A percentile compares a stretch with the other conserved stretches of the same genome.
Evolutionary conservation across 2,329 filamentous ascomycete genomes (phyloP).

Genomic region (Exophiala spinifera): DNA sequence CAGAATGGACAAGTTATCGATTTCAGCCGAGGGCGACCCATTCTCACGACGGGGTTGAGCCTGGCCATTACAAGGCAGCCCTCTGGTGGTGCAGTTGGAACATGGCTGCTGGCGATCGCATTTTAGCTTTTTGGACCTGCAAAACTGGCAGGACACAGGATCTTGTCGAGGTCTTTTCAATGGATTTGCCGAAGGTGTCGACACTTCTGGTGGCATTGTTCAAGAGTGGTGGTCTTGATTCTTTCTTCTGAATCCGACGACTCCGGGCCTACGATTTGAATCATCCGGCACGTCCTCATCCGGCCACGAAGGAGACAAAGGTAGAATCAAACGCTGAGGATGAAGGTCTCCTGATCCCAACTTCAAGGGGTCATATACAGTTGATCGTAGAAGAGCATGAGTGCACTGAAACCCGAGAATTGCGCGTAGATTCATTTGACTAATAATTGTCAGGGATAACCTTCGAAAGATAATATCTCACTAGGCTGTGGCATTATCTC

Average conservation of each 20-base stretch:
- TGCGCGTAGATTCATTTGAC: too few species aligned
- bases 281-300: too few species aligned
- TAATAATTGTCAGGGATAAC: too few species aligned
- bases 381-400: too few species aligned
- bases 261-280: background rate
- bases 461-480: too few species aligned
- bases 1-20: conserved; percentile 18
- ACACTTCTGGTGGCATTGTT: background rate
- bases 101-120: conserved; percentile 54
- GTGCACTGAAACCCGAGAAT: too few species aligned
- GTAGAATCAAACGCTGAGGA: too few species aligned
- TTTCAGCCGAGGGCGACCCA: background rate
- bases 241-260: background rate
- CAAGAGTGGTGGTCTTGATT: background rate
- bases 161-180: conserved; percentile 33
- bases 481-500: too few species aligned
- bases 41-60: background rate
- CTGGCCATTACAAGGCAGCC: conserved; percentile 30
- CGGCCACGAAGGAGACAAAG: too few species aligned
- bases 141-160: conserved; percentile 41
- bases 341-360: too few species aligned
- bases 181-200: conserved; percentile 7
- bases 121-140: conserved; percentile 49
- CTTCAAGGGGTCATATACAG: too few species aligned
- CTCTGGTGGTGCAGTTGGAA: conserved; percentile 43